Percentiles rank a stretch among this genome's conserved stretches.
These are phyloP conservation scores for Rhizophora apiculata DNA, from an alignment of 345 rosid species.

Conservation along the genomic window DNA sequence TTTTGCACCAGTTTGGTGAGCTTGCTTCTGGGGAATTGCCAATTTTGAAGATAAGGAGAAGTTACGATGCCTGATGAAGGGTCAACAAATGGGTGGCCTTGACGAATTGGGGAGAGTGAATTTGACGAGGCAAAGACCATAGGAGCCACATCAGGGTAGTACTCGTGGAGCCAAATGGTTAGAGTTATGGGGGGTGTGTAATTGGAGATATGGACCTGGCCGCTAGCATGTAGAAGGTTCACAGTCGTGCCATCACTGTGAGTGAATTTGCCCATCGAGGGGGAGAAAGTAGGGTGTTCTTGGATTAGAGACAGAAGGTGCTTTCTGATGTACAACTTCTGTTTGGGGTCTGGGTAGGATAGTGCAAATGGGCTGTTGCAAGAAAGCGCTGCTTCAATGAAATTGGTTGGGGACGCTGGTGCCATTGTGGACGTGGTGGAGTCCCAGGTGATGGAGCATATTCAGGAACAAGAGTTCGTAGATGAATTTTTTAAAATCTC, in stretches of 20 bases:
- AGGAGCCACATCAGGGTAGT: conserved; percentile 59
- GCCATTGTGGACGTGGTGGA: conserved; percentile 32
- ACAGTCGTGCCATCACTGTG: conserved; percentile 65
- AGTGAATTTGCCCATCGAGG: conserved; percentile 38
- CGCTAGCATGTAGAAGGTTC: conserved; percentile 45
- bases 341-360: conserved; percentile 59
- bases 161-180: conserved; percentile 66
- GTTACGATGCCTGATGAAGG: conserved; percentile 38
- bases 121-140: conserved; percentile 36
- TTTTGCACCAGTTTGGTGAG: conserved; percentile 43
- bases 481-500: background rate
- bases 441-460: background rate
- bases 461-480: background rate
- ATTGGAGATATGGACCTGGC: conserved; percentile 34
- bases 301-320: conserved; percentile 56
- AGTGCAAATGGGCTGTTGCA: conserved; percentile 38
- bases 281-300: conserved; percentile 41
- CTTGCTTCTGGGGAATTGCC: conserved; percentile 51
- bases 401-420: conserved; percentile 33
- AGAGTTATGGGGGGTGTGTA: conserved; percentile 37
- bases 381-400: conserved; percentile 61
- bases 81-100: conserved; percentile 59
- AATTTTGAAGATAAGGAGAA: conserved; percentile 47
- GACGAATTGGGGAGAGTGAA: conserved; percentile 30
- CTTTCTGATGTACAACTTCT: conserved; percentile 55